Percentiles rank a stretch among this genome's conserved stretches.
Conservation (phyloP, 2,329 filamentous ascomycete species). For the Aspergillus intermedius region DNA sequence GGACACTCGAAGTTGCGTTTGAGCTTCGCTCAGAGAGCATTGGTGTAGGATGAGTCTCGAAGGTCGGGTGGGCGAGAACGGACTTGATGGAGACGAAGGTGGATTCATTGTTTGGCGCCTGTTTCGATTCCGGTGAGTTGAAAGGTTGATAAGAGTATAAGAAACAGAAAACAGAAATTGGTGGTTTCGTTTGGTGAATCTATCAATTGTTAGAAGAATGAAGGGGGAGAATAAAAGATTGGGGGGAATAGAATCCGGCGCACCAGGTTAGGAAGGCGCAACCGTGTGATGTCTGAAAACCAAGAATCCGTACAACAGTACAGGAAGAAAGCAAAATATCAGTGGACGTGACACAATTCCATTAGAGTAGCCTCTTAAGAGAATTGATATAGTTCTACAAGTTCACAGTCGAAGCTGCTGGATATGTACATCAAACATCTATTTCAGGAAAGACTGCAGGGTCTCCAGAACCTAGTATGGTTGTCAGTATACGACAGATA, state of each 20-base stretch:
- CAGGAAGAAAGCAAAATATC: neutral
- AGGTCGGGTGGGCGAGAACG: neutral
- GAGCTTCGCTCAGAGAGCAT: neutral
- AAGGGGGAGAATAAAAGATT: neutral
- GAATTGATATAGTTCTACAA: constrained; percentile 39
- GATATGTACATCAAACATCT: constrained; percentile 37
- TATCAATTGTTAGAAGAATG: neutral
- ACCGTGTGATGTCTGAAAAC: neutral
- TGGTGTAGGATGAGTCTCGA: neutral
- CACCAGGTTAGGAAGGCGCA: neutral
- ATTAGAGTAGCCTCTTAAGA: constrained; percentile 9
- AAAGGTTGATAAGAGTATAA: neutral
- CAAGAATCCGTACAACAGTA: neutral
- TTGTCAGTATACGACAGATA: constrained; percentile 2
- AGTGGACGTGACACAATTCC: neutral
- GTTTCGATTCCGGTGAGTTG: neutral
- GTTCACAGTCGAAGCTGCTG: constrained; percentile 23
- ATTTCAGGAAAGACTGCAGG: constrained; percentile 45
- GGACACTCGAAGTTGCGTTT: neutral
- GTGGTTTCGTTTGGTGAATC: neutral
- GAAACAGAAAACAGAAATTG: neutral
- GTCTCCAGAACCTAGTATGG: constrained; percentile 42
- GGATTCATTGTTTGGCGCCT: neutral
- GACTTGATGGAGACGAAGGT: neutral
- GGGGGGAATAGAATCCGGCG: neutral